Conservation (phyloP, 345 rosid genomes). For the Xanthoceras sorbifolium region DNA sequence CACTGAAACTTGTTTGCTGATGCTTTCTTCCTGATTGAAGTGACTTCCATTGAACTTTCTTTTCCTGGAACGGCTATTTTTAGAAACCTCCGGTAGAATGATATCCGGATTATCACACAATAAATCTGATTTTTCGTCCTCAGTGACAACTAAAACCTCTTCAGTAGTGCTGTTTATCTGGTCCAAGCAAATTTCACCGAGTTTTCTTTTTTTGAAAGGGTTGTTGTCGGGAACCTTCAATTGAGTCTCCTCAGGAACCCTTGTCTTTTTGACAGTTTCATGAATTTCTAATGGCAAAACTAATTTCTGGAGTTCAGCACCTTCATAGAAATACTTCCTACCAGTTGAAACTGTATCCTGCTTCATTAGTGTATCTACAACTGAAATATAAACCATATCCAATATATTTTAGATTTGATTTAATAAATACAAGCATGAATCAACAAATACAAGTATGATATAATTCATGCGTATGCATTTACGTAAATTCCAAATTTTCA, state of each 20-base stretch:
- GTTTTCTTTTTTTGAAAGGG: constrained; percentile 59
- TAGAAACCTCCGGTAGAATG: constrained; percentile 17
- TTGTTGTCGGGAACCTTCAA: constrained; percentile 51
- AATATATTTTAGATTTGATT: neutral
- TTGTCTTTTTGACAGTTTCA: neutral
- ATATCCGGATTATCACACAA: constrained; percentile 21
- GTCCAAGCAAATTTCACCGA: constrained; percentile 26
- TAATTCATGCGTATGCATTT: neutral
- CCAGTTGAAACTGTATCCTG: constrained; percentile 35
- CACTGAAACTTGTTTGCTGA: constrained; percentile 33
- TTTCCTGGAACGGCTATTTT: constrained; percentile 19
- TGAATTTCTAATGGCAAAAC: constrained; percentile 33
- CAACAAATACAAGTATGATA: neutral
- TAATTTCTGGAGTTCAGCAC: constrained; percentile 49
- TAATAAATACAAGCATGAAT: neutral
- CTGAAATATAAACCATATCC: neutral
- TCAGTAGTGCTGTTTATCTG: constrained; percentile 7
- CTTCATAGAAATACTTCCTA: constrained; percentile 44
- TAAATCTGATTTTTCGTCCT: constrained; percentile 26
- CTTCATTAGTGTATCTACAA: constrained; percentile 27
- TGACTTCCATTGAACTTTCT: constrained; percentile 20
- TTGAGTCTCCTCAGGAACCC: constrained; percentile 21
- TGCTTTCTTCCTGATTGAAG: constrained; percentile 24
- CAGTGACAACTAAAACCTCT: constrained; percentile 31
- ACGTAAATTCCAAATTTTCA: neutral